These are phyloP conservation scores for Camellia sinensis DNA, from an alignment of 148 eudicot species.

Conservation along the genomic window DNA sequence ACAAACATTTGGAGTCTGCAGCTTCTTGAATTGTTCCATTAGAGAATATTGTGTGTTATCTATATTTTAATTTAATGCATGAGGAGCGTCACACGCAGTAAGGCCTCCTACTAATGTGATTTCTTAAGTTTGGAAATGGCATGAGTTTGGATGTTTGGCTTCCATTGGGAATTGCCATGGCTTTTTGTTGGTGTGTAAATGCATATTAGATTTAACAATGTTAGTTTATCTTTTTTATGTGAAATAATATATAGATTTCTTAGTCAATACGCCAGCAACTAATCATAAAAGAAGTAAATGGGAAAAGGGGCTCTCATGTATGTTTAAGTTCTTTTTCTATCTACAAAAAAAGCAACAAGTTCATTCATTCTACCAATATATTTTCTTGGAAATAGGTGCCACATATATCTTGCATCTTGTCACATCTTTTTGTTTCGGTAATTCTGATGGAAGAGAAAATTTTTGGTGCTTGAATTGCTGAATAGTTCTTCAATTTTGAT, in stretches of 20 bases:
- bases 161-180: too few relatives aligned
- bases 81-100: too few relatives aligned
- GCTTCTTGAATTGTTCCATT: background rate
- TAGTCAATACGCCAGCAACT: too few relatives aligned
- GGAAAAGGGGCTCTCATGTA: too few relatives aligned
- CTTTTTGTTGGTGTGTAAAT: too few relatives aligned
- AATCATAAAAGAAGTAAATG: too few relatives aligned
- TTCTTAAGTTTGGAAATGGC: too few relatives aligned
- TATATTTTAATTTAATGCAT: background rate
- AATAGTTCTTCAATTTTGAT: slow-evolving; percentile 1
- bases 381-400: background rate
- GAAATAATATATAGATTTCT: too few relatives aligned
- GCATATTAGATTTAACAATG: too few relatives aligned
- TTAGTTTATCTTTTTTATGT: too few relatives aligned
- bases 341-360: background rate
- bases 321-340: background rate
- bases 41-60: background rate
- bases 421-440: background rate
- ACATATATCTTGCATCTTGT: background rate
- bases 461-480: background rate
- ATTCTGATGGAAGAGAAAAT: slow-evolving; percentile 2
- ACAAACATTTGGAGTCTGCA: background rate
- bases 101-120: too few relatives aligned
- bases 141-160: too few relatives aligned
- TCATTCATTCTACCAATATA: background rate